Evolutionary conservation across 257 asterid genomes (phyloP).

Genomic region (Scutellaria baicalensis): DNA sequence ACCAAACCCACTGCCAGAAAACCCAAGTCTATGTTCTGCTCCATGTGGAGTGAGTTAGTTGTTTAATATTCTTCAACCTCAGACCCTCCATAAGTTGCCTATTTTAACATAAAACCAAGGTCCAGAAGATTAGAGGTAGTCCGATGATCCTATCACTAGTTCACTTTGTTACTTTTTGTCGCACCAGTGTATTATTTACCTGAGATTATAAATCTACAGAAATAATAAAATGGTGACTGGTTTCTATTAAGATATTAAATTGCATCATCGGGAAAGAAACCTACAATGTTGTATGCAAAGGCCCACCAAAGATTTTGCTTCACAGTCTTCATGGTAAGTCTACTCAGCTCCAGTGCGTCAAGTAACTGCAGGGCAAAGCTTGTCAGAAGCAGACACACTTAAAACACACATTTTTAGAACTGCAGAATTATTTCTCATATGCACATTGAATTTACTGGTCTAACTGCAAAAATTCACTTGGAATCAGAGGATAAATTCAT

Average conservation of each 20-base stretch:
- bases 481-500: neutral
- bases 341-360: constrained; percentile 95
- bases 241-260: neutral
- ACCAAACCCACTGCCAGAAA: no score
- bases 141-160: neutral
- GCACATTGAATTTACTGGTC: neutral
- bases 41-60: neutral
- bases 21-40: neutral
- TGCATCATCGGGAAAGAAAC: constrained; percentile 13
- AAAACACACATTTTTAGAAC: neutral
- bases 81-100: neutral
- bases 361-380: constrained; percentile 55
- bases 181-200: neutral
- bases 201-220: neutral
- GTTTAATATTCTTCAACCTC: neutral
- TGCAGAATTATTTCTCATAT: neutral
- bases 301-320: constrained; percentile 99
- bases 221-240: neutral
- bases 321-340: constrained; percentile 91
- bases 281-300: constrained; percentile 94
- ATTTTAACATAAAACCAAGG: neutral
- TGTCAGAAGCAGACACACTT: constrained; percentile 1
- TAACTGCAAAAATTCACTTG: neutral
- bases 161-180: neutral
- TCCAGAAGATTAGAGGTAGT: neutral